Conservation (phyloP, 2,329 filamentous ascomycete species). For the Ceratocystis alfenasii region DNA sequence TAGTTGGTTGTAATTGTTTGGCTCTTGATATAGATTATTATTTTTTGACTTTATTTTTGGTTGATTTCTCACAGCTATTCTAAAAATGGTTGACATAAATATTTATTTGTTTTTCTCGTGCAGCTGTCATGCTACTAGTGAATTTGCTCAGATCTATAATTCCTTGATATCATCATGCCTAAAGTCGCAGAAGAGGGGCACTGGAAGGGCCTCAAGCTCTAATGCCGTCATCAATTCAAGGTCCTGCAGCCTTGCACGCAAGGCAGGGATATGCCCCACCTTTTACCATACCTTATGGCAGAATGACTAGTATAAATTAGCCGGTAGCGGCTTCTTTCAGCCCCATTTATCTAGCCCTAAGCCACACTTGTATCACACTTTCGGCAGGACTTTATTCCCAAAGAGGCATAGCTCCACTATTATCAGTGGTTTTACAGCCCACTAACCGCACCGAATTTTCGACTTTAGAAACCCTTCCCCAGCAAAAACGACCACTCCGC, state of each 20-base stretch:
- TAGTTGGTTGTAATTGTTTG: neutral
- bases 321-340: neutral
- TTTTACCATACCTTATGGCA: neutral
- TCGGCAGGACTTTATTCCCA: neutral
- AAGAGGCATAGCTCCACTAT: conserved; percentile 10
- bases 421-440: conserved; percentile 9
- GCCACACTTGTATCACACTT: conserved; percentile 19
- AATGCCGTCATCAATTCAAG: neutral
- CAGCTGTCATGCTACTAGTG: neutral
- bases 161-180: no score
- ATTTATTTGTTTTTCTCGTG: neutral
- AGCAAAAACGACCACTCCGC: conserved; percentile 17
- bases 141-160: neutral
- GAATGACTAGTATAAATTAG: neutral
- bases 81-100: neutral
- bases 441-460: conserved; percentile 18
- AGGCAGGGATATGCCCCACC: neutral
- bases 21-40: neutral
- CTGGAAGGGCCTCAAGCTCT: conserved; percentile 9
- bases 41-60: neutral
- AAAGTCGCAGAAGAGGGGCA: conserved; percentile 10
- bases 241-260: conserved; percentile 5
- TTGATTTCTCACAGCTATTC: neutral
- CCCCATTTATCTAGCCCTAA: conserved; percentile 19
- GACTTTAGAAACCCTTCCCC: conserved; percentile 13